Evolutionary conservation across 306 rosid genomes (phyloP).

Genomic region (Castanea crenata): DNA sequence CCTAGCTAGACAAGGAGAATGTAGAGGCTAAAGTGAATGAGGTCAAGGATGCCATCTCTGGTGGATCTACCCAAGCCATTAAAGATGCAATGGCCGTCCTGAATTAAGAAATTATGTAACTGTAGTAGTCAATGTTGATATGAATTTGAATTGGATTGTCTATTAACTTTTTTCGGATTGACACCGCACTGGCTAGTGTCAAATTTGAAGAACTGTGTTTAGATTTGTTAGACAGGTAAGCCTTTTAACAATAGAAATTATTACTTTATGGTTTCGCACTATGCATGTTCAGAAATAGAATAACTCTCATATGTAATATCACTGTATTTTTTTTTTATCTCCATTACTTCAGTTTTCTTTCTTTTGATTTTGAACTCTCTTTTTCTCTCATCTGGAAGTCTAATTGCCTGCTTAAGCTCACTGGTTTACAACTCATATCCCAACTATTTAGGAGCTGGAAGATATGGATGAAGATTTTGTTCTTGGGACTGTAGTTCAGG

Average conservation of each 20-base stretch:
- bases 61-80: too few relatives aligned
- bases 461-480: slow-evolving; percentile 94
- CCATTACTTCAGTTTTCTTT: neutral
- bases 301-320: neutral
- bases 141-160: too few relatives aligned
- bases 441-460: too few relatives aligned
- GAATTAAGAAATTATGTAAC: too few relatives aligned
- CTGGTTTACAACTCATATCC: neutral
- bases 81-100: too few relatives aligned
- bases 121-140: too few relatives aligned
- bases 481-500: slow-evolving; percentile 92
- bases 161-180: too few relatives aligned
- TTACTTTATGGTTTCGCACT: neutral
- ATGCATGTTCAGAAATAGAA: neutral
- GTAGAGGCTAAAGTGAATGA: too few relatives aligned
- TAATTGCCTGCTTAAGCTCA: neutral
- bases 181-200: too few relatives aligned
- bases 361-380: neutral
- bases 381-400: neutral
- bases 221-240: slow-evolving; percentile 87
- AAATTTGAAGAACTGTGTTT: slow-evolving; percentile 78
- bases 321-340: neutral
- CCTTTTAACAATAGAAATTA: neutral
- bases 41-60: too few relatives aligned
- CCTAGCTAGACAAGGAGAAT: too few relatives aligned